phyloP scores from a whole-genome alignment of 2,329 filamentous ascomycete genomes.

The Biscogniauxia sp. region DNA sequence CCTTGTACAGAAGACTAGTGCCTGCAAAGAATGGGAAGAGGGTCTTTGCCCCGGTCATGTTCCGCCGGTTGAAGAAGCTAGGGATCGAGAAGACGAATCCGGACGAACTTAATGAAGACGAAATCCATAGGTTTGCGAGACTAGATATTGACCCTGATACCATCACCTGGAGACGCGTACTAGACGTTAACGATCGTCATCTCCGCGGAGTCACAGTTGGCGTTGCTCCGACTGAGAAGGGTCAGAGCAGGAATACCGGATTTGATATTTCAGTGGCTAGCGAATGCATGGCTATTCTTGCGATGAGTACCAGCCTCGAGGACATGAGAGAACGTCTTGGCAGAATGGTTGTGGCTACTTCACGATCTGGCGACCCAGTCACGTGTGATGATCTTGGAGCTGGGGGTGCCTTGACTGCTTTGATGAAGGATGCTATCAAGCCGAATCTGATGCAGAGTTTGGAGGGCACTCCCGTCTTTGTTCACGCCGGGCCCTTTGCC shows the following conservation, averaged over 20 bases:
- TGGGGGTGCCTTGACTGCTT: conserved; percentile 84
- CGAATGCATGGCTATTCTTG: conserved; percentile 97
- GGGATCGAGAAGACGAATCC: conserved; percentile 95
- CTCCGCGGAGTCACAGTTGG: conserved; percentile 87
- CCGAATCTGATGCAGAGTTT: conserved; percentile 98
- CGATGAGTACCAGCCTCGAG: conserved; percentile 79
- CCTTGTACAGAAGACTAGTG: conserved; percentile 84
- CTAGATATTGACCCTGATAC: conserved; percentile 95
- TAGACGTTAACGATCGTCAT: conserved; percentile 97
- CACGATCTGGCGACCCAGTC: conserved; percentile 79
- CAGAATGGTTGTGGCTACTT: conserved; percentile 92
- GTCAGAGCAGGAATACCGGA: conserved; percentile 80
- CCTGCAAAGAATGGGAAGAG: conserved; percentile 88
- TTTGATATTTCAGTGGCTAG: conserved; percentile 98
- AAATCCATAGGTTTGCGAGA: conserved; percentile 83
- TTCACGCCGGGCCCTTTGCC: conserved; percentile 95
- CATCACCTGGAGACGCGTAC: conserved; percentile 93
- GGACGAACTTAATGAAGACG: conserved; percentile 84
- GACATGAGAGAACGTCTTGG: conserved; percentile 94
- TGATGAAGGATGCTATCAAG: conserved; percentile 99
- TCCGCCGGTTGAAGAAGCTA: conserved; percentile 89
- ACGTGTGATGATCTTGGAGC: conserved; percentile 95
- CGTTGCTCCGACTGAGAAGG: conserved; percentile 85
- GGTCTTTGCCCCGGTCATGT: conserved; percentile 85
- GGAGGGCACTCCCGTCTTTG: conserved; percentile 95